Conservation (phyloP, 2,329 filamentous ascomycete genomes). For the Bertia moriformis region DNA sequence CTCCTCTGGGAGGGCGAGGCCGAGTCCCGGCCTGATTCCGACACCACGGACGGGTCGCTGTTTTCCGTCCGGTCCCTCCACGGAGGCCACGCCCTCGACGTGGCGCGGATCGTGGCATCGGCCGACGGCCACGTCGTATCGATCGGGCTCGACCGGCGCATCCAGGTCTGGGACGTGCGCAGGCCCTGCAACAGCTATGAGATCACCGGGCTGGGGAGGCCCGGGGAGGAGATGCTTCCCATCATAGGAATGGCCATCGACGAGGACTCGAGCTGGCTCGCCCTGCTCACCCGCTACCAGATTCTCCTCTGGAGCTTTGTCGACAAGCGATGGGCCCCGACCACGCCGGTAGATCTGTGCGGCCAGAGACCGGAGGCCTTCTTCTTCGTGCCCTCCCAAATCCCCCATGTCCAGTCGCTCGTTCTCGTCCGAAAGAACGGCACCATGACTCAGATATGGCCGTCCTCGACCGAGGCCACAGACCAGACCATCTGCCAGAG, state of each 20-base stretch:
- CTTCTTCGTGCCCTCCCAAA: conserved; percentile 37
- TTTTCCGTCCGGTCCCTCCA: conserved; percentile 46
- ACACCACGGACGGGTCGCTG: conserved; percentile 29
- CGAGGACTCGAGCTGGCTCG: conserved; percentile 47
- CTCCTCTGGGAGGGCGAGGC: conserved; percentile 52
- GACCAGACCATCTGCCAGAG: conserved; percentile 35
- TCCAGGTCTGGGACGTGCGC: conserved; percentile 52
- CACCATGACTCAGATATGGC: conserved; percentile 39
- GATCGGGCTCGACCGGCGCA: conserved; percentile 54
- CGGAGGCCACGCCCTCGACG: conserved; percentile 53
- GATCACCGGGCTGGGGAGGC: conserved; percentile 20
- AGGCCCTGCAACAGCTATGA: conserved; percentile 24
- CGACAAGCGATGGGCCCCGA: conserved; percentile 39
- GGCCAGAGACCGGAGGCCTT: conserved; percentile 47
- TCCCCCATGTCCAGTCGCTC: conserved; percentile 26
- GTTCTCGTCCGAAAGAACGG: conserved; percentile 53
- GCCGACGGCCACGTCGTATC: conserved; percentile 52
- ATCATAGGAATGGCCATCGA: conserved; percentile 52
- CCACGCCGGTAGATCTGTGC: conserved; percentile 35
- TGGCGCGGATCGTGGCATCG: conserved; percentile 49
- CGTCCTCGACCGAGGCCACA: conserved; percentile 23
- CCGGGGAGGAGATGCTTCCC: conserved; percentile 32
- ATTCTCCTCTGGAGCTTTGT: conserved; percentile 51
- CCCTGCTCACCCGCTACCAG: conserved; percentile 42
- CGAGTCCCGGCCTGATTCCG: conserved; percentile 26